Conservation (phyloP, 331 rosid species). For the Pyrus hybrid region DNA sequence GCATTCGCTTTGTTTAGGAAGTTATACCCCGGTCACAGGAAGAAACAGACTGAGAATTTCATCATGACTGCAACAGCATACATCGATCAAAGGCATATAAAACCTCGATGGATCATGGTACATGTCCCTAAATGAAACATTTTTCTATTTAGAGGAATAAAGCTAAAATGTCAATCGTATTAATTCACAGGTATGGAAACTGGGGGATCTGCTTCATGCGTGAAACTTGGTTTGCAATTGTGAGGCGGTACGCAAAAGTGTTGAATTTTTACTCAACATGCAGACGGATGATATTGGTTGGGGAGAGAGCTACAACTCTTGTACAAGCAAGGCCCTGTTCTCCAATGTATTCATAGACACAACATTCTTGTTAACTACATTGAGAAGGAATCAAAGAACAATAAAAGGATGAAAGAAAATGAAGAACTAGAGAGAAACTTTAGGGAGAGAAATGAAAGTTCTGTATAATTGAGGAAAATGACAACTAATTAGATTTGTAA, state of each 20-base stretch:
- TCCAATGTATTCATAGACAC: too few species aligned
- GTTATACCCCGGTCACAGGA: slow-evolving; percentile 41
- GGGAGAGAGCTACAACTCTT: slow-evolving; percentile 49
- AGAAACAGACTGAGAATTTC: slow-evolving; percentile 35
- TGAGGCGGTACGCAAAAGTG: slow-evolving; percentile 26
- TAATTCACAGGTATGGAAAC: slow-evolving; percentile 31
- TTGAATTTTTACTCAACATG: slow-evolving; percentile 33
- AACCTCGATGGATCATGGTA: slow-evolving; percentile 71
- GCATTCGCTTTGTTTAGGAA: slow-evolving; percentile 38
- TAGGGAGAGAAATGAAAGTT: too few species aligned
- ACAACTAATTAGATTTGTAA: too few species aligned
- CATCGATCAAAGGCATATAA: slow-evolving; percentile 34
- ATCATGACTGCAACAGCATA: slow-evolving; percentile 33
- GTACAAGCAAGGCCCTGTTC: slow-evolving; percentile 21
- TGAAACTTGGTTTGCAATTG: slow-evolving; percentile 48
- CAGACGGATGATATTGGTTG: slow-evolving; percentile 51
- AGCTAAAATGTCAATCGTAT: not conserved
- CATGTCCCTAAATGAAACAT: not conserved
- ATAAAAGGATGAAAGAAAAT: too few species aligned
- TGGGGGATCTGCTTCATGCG: slow-evolving; percentile 70
- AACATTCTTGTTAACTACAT: too few species aligned
- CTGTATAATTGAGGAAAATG: too few species aligned
- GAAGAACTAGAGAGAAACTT: too few species aligned
- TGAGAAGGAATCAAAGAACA: too few species aligned
- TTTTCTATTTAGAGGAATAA: not conserved